Conservation (phyloP, 805 yeast species). For the Wickerhamiella shivajii region DNA sequence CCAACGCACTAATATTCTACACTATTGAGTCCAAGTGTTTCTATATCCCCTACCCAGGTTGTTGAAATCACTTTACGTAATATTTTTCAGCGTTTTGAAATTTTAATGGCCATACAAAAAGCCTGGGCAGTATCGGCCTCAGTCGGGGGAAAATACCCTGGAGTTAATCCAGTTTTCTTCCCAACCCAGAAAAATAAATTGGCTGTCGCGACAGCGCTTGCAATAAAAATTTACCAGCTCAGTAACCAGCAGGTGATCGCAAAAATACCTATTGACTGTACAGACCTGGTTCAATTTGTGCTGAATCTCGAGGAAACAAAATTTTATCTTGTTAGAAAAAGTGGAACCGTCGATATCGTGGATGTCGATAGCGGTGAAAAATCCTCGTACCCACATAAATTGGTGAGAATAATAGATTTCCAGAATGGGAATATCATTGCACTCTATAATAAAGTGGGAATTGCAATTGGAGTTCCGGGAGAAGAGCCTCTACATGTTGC, state of each 20-base stretch:
- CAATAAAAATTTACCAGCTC: slow-evolving; percentile 26
- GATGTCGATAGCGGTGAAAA: slow-evolving; percentile 10
- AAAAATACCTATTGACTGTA: slow-evolving; percentile 22
- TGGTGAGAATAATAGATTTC: slow-evolving; percentile 10
- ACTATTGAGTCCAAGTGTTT: not conserved
- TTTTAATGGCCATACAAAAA: slow-evolving; percentile 1
- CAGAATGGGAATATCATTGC: slow-evolving; percentile 4
- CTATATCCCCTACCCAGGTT: not conserved
- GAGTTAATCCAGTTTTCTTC: slow-evolving; percentile 25
- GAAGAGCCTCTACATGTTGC: slow-evolving; percentile 5
- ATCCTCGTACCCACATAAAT: slow-evolving; percentile 7
- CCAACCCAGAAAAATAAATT: slow-evolving; percentile 20
- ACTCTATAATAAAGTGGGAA: slow-evolving; percentile 9
- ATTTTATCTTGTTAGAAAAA: slow-evolving; percentile 20
- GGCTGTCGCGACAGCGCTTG: slow-evolving; percentile 26
- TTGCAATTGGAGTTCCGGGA: slow-evolving; percentile 6
- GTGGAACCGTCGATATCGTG: slow-evolving; percentile 13
- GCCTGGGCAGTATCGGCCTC: slow-evolving; percentile 22
- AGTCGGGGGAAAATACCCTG: slow-evolving; percentile 27
- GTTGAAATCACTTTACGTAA: not conserved
- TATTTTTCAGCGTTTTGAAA: not conserved
- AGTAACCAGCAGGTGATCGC: slow-evolving; percentile 25
- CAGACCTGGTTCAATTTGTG: slow-evolving; percentile 22
- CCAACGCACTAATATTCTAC: not conserved
- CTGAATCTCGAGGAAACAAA: slow-evolving; percentile 17